phyloP scores from a whole-genome alignment of 2,329 filamentous ascomycete genomes.

The Westerdykella sp. region DNA sequence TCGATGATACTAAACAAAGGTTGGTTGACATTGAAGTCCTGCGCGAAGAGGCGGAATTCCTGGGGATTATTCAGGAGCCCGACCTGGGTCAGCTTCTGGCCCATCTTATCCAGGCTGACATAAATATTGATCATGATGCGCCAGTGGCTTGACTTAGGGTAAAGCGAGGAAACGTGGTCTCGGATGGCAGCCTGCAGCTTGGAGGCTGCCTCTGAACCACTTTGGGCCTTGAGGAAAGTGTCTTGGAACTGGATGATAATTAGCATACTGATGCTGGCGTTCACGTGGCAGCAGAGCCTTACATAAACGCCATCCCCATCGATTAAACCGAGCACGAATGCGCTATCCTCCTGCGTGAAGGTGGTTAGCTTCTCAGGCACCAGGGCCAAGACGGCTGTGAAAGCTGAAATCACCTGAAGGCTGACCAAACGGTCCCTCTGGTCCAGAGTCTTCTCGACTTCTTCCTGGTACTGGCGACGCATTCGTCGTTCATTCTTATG shows the following conservation, averaged over 20 bases:
- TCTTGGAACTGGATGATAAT: constrained; percentile 39
- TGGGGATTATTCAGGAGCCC: constrained; percentile 36
- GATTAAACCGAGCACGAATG: constrained; percentile 43
- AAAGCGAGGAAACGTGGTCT: constrained; percentile 37
- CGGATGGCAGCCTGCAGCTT: constrained; percentile 39
- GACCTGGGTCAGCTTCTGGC: constrained; percentile 37
- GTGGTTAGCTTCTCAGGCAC: not conserved
- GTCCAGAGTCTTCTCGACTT: not conserved
- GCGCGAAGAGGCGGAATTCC: constrained; percentile 40
- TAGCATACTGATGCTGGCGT: not conserved
- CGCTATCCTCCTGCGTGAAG: constrained; percentile 27
- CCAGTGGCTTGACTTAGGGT: constrained; percentile 40
- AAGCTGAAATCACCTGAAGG: constrained; percentile 1
- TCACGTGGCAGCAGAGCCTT: constrained; percentile 13
- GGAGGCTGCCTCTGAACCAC: constrained; percentile 44
- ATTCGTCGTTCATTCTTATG: not conserved
- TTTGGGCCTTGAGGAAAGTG: constrained; percentile 35
- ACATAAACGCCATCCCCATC: constrained; percentile 47
- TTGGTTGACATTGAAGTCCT: constrained; percentile 41
- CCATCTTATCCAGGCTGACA: constrained; percentile 43
- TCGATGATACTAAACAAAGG: constrained; percentile 45
- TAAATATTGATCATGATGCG: constrained; percentile 44
- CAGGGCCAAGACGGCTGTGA: too few species aligned
- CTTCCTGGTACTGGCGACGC: not conserved
- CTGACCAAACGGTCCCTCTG: constrained; percentile 1